Evolutionary conservation across 495 filamentous ascomycete genomes (phyloP).

Genomic region (Aspergillus hancockii): DNA sequence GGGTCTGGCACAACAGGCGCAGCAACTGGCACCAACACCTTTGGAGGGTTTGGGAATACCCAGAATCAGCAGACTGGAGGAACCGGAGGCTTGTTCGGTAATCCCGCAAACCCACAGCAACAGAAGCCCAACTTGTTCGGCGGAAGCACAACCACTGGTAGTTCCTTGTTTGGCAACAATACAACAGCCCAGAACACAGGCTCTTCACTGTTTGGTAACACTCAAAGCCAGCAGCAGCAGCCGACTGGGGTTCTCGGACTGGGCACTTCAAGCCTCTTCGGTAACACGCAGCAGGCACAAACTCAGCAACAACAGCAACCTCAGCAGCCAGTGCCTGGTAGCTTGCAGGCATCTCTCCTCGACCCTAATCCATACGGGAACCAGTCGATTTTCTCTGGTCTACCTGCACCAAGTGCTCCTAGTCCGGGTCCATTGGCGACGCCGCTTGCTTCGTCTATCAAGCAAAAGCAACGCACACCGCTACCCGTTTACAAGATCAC

Average conservation of each 20-base stretch:
- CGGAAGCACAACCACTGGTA: conserved; percentile 28
- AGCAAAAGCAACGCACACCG: conserved; percentile 71
- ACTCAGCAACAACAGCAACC: conserved; percentile 47
- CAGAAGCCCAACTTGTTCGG: conserved; percentile 38
- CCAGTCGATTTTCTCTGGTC: conserved; percentile 71
- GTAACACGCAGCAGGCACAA: conserved; percentile 51
- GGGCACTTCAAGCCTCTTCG: conserved; percentile 62
- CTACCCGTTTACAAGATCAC: conserved; percentile 88
- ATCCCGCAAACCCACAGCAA: conserved; percentile 37
- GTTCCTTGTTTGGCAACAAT: conserved; percentile 50
- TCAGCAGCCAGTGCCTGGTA: conserved; percentile 54
- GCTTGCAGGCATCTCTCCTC: conserved; percentile 74
- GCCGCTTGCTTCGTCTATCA: conserved; percentile 71
- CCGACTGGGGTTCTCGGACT: conserved; percentile 44
- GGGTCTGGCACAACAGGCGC: conserved; percentile 26
- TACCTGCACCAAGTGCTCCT: conserved; percentile 61
- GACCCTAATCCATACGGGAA: conserved; percentile 81
- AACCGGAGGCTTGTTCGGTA: conserved; percentile 53
- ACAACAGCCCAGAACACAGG: conserved; percentile 40
- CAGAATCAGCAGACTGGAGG: conserved; percentile 32
- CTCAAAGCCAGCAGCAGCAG: conserved; percentile 66
- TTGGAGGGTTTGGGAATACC: conserved; percentile 29
- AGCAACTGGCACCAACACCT: conserved; percentile 25
- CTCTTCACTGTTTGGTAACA: conserved; percentile 61
- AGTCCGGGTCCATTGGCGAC: conserved; percentile 84